Evolutionary conservation across 345 rosid species (phyloP).

Genomic region (Schrenkiella parvula): DNA sequence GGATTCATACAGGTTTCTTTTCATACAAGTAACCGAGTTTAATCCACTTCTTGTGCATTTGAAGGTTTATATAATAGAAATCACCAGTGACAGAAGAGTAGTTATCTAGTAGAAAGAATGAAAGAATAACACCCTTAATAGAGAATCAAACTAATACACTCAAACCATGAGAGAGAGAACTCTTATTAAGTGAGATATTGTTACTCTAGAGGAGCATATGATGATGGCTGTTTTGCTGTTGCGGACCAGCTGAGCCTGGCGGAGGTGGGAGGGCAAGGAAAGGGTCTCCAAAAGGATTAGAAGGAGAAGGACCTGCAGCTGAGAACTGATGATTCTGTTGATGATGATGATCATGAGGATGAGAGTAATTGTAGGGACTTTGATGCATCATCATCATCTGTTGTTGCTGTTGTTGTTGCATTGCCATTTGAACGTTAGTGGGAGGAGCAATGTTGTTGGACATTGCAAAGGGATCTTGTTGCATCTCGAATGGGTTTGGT

Average conservation of each 20-base stretch:
- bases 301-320: constrained; percentile 26
- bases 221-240: constrained; percentile 38
- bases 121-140: constrained; percentile 25
- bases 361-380: constrained; percentile 31
- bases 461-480: constrained; percentile 67
- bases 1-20: no score
- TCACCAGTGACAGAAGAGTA: neutral
- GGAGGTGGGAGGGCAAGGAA: constrained; percentile 40
- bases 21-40: no score
- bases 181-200: constrained; percentile 5
- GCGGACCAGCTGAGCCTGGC: constrained; percentile 29
- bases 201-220: constrained; percentile 47
- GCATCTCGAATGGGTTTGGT: constrained; percentile 64
- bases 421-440: constrained; percentile 71
- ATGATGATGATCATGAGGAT: constrained; percentile 6
- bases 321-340: constrained; percentile 29
- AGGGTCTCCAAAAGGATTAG: constrained; percentile 82
- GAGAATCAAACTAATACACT: neutral
- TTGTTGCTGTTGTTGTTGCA: constrained; percentile 53
- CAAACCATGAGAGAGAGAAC: neutral
- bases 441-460: constrained; percentile 71
- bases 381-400: constrained; percentile 34
- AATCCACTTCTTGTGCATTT: no score
- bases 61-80: neutral
- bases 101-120: constrained; percentile 11